Evolutionary conservation across 2,329 filamentous ascomycete genomes (phyloP), one percentile per base, ranked within the genome.

Genomic region (Davidsoniella virescens): DNA sequence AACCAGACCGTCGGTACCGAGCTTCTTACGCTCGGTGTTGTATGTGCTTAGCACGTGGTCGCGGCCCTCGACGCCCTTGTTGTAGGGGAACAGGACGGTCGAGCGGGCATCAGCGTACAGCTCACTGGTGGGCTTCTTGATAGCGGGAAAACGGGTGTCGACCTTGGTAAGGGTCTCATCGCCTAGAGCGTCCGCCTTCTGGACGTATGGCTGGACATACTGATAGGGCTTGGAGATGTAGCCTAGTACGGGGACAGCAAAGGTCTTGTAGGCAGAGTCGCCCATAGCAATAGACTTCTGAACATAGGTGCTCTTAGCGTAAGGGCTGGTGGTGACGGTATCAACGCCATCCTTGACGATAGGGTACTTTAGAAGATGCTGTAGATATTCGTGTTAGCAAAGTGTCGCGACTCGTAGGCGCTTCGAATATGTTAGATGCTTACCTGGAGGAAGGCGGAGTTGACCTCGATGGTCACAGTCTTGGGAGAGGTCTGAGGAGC

Each of bases 361-460:
- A 39, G 90, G 90, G 67, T 94, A 94, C 57, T 81, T 82, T 58
- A 80, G 73, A 55, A 95, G 73, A 63, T 95, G 88, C 86, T 94
- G 58, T 39, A 26, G 39, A 20, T 38, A 17, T 16, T n/a, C 17
- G 17, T 18, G 51, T 54, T 49, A 50, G 44, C 18, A 20, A 14
- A 20, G 29, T n/a, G 12, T 12, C 7, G 17, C 5, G 5, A 20
- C 5, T 14, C 8, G 8, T 33, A 18, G 37, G 8, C 20, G 5
- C 17, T 49, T 8, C 33, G 8, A 12, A 4, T 33, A 18, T 10
- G 43, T 0, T 8, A 46, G 12, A n/a, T 10, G 53, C 64, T 37
- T 66, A 74, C 71, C 60, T 70, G 64, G 50, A 75, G 49, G 59
- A 73, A 73, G 51, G 68, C 70, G 45, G 71, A 76, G 56, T 63